These are phyloP conservation scores for Perkinsus olseni DNA, from an alignment of 169 alveolate species.

Conservation along the genomic window DNA sequence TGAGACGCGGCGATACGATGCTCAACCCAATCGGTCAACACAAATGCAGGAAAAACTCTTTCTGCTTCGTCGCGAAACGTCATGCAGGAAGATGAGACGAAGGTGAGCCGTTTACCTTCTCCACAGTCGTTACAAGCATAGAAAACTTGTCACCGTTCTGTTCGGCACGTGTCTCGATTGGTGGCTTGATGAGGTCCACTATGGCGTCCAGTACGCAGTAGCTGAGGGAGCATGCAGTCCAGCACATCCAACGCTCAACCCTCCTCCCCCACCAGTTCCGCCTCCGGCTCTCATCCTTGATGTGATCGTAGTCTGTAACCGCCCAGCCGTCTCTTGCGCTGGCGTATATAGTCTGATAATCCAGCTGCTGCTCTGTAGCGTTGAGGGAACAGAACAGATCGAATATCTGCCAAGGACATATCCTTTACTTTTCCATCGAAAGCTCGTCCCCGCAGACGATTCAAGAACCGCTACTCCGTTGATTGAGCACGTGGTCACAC, in stretches of 20 bases:
- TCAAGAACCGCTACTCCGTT: too few species aligned
- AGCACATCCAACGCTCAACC: background rate
- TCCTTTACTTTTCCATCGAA: too few species aligned
- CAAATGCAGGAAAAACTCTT: too few species aligned
- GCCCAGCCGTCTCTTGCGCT: constrained; percentile 59
- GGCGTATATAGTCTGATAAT: constrained; percentile 80
- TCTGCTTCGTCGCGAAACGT: too few species aligned
- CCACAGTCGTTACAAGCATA: background rate
- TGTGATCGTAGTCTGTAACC: constrained; percentile 3
- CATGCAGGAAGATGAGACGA: too few species aligned
- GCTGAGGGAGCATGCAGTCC: background rate
- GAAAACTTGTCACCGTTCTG: background rate
- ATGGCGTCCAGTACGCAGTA: background rate
- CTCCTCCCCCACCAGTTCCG: background rate
- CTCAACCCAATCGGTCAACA: background rate
- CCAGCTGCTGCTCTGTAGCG: constrained; percentile 80
- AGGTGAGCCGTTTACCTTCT: background rate
- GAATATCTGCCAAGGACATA: constrained; percentile 59
- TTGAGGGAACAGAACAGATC: constrained; percentile 75
- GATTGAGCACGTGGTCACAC: background rate
- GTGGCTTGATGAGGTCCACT: background rate
- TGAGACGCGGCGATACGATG: background rate
- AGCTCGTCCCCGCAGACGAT: too few species aligned
- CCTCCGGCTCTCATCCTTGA: constrained; percentile 27
- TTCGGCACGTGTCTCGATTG: background rate